phyloP scores from a whole-genome alignment of 2,329 filamentous ascomycete species.

The Pseudogymnoascus sp. region DNA sequence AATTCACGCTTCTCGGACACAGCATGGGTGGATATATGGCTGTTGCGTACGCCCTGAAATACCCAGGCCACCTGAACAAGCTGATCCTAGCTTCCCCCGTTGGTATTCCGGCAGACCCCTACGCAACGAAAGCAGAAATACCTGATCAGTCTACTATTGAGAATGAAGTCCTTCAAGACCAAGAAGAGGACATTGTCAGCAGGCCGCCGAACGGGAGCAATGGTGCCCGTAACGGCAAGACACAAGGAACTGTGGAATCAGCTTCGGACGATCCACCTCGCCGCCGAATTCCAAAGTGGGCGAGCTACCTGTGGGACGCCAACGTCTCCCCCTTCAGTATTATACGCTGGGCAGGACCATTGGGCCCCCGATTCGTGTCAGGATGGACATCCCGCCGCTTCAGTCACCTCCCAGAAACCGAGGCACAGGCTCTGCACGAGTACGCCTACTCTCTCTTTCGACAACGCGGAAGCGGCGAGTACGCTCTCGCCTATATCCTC shows the following conservation, averaged over 20 bases:
- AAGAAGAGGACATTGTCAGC: slow-evolving; percentile 40
- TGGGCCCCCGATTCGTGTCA: slow-evolving; percentile 85
- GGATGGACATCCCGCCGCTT: slow-evolving; percentile 93
- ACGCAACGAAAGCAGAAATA: slow-evolving; percentile 72
- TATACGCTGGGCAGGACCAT: slow-evolving; percentile 76
- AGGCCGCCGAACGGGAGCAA: slow-evolving; percentile 30
- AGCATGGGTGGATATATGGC: slow-evolving; percentile 92
- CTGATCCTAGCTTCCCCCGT: slow-evolving; percentile 91
- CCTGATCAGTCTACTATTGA: slow-evolving; percentile 64
- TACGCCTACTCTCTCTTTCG: slow-evolving; percentile 94
- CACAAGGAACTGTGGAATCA: slow-evolving; percentile 28
- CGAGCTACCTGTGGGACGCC: slow-evolving; percentile 91
- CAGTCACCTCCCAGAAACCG: slow-evolving; percentile 71
- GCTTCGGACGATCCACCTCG: slow-evolving; percentile 26
- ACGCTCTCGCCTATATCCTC: slow-evolving; percentile 84
- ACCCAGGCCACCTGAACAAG: slow-evolving; percentile 90
- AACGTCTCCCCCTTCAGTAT: slow-evolving; percentile 94
- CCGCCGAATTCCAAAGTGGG: slow-evolving; percentile 69
- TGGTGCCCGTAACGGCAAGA: slow-evolving; percentile 34
- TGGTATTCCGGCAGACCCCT: slow-evolving; percentile 89
- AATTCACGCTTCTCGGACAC: slow-evolving; percentile 88
- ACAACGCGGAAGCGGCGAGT: slow-evolving; percentile 86
- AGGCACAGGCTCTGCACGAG: slow-evolving; percentile 78
- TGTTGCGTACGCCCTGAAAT: slow-evolving; percentile 91
- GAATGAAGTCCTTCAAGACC: slow-evolving; percentile 73